These are phyloP conservation scores for Blastocystis sp. DNA, from an alignment of 352 stramenopile species.

Conservation along the genomic window DNA sequence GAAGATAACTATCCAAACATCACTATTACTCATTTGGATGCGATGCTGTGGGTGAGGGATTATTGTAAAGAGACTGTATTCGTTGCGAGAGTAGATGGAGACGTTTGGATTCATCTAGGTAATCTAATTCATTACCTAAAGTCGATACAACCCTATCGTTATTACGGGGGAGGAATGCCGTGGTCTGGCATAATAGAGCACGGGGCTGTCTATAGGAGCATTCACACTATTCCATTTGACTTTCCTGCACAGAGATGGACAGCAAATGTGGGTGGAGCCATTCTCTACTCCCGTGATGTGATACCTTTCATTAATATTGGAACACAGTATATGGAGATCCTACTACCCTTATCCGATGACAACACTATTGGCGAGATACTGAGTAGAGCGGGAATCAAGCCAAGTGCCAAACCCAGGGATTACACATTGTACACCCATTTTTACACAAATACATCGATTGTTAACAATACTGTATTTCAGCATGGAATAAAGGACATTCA, in stretches of 20 bases:
- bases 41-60: slow-evolving; percentile 2
- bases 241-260: background rate
- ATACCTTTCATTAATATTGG: background rate
- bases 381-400: no score
- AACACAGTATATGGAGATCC: background rate
- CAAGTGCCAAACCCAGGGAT: no score
- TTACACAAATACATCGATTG: background rate
- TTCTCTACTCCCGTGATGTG: background rate
- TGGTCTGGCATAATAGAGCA: background rate
- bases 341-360: background rate
- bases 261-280: background rate
- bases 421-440: background rate
- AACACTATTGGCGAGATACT: background rate
- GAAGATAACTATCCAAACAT: slow-evolving; percentile 3
- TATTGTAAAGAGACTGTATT: background rate
- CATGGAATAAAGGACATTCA: background rate
- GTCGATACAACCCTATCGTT: background rate
- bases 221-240: background rate
- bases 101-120: background rate
- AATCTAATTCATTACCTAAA: background rate
- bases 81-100: background rate
- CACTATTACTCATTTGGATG: background rate
- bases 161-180: background rate
- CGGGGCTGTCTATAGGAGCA: background rate
- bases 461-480: background rate